Evolutionary conservation across 768 basidiomycete species (phyloP).

Genomic region (Mycena galericulata): DNA sequence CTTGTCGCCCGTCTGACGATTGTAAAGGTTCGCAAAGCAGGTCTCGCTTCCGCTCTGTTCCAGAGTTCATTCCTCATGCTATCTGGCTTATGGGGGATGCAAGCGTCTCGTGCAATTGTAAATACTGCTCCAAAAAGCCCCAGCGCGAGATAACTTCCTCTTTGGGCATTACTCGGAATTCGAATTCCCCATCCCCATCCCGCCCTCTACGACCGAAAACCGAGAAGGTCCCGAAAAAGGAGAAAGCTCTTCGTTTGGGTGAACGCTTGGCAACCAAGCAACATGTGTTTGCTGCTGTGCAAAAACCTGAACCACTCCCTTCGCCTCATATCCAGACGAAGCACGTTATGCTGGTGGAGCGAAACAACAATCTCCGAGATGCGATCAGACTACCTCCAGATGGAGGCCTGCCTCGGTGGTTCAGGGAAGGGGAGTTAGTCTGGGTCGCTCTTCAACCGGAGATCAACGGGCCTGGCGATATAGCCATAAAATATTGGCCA

Average conservation of each 20-base stretch:
- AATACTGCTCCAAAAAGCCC: conserved; percentile 78
- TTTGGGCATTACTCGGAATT: conserved; percentile 54
- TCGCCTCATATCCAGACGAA: conserved; percentile 50
- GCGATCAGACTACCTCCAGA: conserved; percentile 57
- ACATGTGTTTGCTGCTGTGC: conserved; percentile 56
- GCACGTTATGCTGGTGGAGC: conserved; percentile 68
- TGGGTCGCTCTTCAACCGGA: conserved; percentile 72
- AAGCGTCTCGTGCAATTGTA: conserved; percentile 72
- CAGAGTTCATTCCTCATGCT: conserved; percentile 88
- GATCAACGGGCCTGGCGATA: conserved; percentile 56
- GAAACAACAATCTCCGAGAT: conserved; percentile 73
- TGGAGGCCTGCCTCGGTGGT: conserved; percentile 63
- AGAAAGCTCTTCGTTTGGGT: conserved; percentile 22
- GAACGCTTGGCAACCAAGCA: conserved; percentile 18
- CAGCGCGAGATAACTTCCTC: conserved; percentile 78
- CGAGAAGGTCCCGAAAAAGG: conserved; percentile 30
- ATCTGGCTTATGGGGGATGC: conserved; percentile 79
- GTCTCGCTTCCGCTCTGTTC: conserved; percentile 78
- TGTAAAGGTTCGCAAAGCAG: conserved; percentile 54
- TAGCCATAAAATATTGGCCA: conserved; percentile 79
- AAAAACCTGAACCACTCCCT: conserved; percentile 46
- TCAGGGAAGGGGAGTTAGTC: conserved; percentile 75
- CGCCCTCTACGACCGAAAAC: conserved; percentile 41
- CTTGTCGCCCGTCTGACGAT: not conserved
- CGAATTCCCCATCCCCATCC: conserved; percentile 41